Evolutionary conservation across 768 basidiomycete species (phyloP), one percentile per base, ranked within the genome.

Genomic region (Tylopilus rubrobrunneus): DNA sequence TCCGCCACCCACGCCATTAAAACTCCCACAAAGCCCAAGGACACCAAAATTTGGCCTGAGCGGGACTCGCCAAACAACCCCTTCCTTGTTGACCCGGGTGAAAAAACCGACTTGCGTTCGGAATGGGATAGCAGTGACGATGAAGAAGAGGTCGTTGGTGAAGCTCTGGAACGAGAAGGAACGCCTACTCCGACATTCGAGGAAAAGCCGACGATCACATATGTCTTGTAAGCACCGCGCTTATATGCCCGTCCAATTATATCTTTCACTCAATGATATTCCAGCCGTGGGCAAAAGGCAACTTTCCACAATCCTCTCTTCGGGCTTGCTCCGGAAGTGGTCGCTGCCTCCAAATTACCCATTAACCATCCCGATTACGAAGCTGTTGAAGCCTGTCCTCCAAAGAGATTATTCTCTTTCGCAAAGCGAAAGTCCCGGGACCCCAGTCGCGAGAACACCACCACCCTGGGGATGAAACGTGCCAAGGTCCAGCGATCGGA

Each of bases 31-130:
- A 77, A 78, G 7, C 65, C 75, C 1, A 73, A 71, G 46, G 63
- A 64, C 15, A 73, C 65, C 51, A 57, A 64, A 58, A 66, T 67
- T 39, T 62, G 62, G 50, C 71, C 75, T 41, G 67, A 71, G 52
- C 80, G 82, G 17, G 85, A 87, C 66, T 85, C 86, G 4, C 86
- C 85, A 1, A 77, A 84, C 56, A 89, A 89, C 53, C 87, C 87
- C 0, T 89, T 89, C 74, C 74, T 89, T 11, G 72, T 69, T 25
- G 76, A 76, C 1, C 57, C 63, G 11, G 44, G 56, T 17, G 59
- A 66, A 37, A 62, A 65, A 8, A 64, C 52, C 40, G 43, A 52
- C 28, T 47, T 34, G 27, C 49, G 37, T 39, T 58, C 67, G 6
- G 68, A 60, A 42, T 70, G 68, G 68, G 68, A 68, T 25, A 70